These are phyloP conservation scores for Didymella keratinophila DNA, from an alignment of 2,329 filamentous ascomycete species.

Conservation along the genomic window DNA sequence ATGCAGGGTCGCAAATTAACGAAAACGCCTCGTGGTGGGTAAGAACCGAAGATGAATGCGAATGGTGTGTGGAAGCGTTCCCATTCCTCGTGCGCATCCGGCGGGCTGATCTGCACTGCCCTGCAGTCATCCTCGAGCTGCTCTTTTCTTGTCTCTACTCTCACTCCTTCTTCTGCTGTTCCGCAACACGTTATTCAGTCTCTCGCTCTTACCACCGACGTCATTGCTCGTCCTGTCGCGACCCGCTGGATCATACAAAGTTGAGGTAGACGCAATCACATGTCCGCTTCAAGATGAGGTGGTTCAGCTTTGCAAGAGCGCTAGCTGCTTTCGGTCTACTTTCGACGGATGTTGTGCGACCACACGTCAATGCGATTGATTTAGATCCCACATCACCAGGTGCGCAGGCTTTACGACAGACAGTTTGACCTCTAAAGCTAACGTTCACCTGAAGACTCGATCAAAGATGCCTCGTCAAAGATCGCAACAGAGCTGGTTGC, in stretches of 20 bases:
- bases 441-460: slow-evolving; percentile 47
- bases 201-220: not conserved
- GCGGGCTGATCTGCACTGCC: slow-evolving; percentile 10
- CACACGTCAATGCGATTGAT: slow-evolving; percentile 30
- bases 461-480: slow-evolving; percentile 56
- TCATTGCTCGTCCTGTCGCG: not conserved
- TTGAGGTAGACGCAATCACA: slow-evolving; percentile 21
- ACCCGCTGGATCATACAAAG: not conserved
- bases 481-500: slow-evolving; percentile 59
- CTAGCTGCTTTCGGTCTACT: slow-evolving; percentile 39
- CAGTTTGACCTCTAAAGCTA: not conserved
- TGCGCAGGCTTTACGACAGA: slow-evolving; percentile 12
- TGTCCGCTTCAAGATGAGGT: slow-evolving; percentile 34
- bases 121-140: slow-evolving; percentile 3
- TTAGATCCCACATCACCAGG: slow-evolving; percentile 37
- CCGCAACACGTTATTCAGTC: not conserved
- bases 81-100: slow-evolving; percentile 7
- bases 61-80: not conserved
- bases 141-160: slow-evolving; percentile 8
- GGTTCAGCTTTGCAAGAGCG: slow-evolving; percentile 37
- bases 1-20: slow-evolving; percentile 5
- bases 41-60: slow-evolving; percentile 3
- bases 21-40: slow-evolving; percentile 4
- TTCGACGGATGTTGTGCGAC: slow-evolving; percentile 30
- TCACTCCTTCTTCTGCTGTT: slow-evolving; percentile 1